Evolutionary conservation across 129 eudicot genomes (phyloP), one percentile per base, ranked within the genome.

Genomic region (Erigeron canadensis): DNA sequence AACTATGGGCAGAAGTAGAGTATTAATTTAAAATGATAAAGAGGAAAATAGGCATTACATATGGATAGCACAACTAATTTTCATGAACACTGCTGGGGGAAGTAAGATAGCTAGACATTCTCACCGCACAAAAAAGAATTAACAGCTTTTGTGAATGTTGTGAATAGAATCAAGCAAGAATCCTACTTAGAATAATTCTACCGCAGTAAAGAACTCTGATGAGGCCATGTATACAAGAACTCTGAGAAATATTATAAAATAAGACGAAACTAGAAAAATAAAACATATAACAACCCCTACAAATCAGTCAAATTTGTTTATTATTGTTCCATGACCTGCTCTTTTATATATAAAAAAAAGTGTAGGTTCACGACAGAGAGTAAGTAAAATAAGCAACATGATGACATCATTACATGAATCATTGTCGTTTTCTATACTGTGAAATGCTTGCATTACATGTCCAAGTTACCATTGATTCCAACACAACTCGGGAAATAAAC

Each of bases 81-180:
- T 39, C 10, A 72, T 18, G 48, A 72, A 37, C 77, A 46, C 21
- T n/a, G 68, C 38, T 59, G 23, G 45, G 37, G 60, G 37, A 18
- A 2, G 47, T 60, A 72, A 61, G 47, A 43, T 60, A 37, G 16
- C 15, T 21, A 2, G 43, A 57, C 15, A 70, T 40, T 59, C 40
- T 72, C 47, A 16, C 41, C 4, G 60, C 17, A 15, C 9, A 62
- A 45, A 60, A 28, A 5, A 44, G 57, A 47, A 48, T 7, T 19
- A 54, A 70, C 39, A 61, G 69, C 45, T 61, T 72, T 34, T 61
- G 67, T 58, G n/a, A 22, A n/a, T 70, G 22, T 4, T 71, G 57
- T 15, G 45, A n/a, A 43, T 44, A 71, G 67, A 56, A 28, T 43
- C 57, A 58, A 28, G 42, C 41, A 12, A 34, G 10, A 15, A 43